Base-by-base conservation (phyloP, 2,329 filamentous ascomycete species). In the Colletotrichum cordylinicola region DNA sequence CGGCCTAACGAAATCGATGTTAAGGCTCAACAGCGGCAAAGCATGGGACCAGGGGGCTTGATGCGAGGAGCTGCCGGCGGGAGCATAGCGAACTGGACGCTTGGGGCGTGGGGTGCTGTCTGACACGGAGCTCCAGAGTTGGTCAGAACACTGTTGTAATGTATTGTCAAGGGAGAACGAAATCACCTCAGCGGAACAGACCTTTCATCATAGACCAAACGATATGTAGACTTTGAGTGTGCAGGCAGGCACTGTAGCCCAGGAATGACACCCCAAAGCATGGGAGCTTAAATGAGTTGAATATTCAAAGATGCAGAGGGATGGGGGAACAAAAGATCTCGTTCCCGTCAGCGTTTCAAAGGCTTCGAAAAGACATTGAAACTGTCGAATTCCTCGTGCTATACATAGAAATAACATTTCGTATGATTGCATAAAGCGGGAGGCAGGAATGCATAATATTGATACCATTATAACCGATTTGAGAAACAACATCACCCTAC, bases 11-110 rank as follows among this genome's bases (percentile, higher is more conserved):
- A 94, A 16, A 87, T 93, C 6, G 91, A 92, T 75, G 80, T 88
- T 56, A 91, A 90, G 83, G 85, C 87, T 4, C 88, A 89, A 69
- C 90, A 92, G 78, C 88, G 93, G 74, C 92, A 94, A 82, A 94
- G 93, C 80, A 88, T 94, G 86, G 92, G 91, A 0, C 85, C 90
- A 0, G 90, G 89, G 12, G 88, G 89, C 18, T 80, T 92, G 77
- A 84, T 86, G 79, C 81, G 88, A 77, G 81, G 84, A 66, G 78
- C 78, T 43, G 75, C 70, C 77, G 83, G 80, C 79, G 84, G 80
- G 74, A 82, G 80, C 69, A 86, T 88, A 74, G 81, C 86, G 15
- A 90, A 86, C 76, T 94, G 91, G 91, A 93, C 92, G 5, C 81
- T 94, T 67, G 92, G 92, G 1, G 82, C 89, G 12, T 94, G 92